Percentiles rank a stretch among this genome's conserved stretches.
phyloP scores from a whole-genome alignment of 352 stramenopile genomes.

The Pythium chondricola region DNA sequence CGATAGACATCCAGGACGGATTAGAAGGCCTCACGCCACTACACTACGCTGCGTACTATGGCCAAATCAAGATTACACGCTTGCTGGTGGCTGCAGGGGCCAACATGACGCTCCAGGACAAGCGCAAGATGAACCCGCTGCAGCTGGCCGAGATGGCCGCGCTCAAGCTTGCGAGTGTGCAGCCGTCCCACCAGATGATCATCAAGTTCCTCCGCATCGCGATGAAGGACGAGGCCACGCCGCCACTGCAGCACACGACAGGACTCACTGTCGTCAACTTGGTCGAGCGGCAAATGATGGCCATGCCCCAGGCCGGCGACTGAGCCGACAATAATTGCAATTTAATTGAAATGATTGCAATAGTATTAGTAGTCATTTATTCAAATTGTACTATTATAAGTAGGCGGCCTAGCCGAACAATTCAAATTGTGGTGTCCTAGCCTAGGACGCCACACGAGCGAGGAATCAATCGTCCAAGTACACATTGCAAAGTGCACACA shows the following conservation, averaged over 20 bases:
- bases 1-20: slow-evolving; percentile 48
- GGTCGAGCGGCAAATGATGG: slow-evolving; percentile 54
- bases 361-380: slow-evolving; percentile 8
- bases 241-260: slow-evolving; percentile 67
- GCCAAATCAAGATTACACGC: slow-evolving; percentile 62
- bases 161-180: slow-evolving; percentile 64
- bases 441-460: no score
- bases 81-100: slow-evolving; percentile 52
- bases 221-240: slow-evolving; percentile 70
- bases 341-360: not conserved
- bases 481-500: no score
- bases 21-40: slow-evolving; percentile 57
- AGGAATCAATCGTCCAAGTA: no score
- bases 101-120: slow-evolving; percentile 39
- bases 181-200: slow-evolving; percentile 83
- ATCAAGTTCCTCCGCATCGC: slow-evolving; percentile 72
- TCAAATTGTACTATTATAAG: no score
- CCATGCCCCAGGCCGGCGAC: slow-evolving; percentile 25
- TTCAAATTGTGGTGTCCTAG: no score
- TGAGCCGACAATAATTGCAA: slow-evolving; percentile 1
- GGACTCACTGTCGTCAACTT: slow-evolving; percentile 62
- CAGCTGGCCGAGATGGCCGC: slow-evolving; percentile 72
- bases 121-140: slow-evolving; percentile 59
- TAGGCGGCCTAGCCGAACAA: no score
- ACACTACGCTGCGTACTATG: slow-evolving; percentile 73